Conservation (phyloP, 139 green algal species). For the Chlorella sp. region DNA sequence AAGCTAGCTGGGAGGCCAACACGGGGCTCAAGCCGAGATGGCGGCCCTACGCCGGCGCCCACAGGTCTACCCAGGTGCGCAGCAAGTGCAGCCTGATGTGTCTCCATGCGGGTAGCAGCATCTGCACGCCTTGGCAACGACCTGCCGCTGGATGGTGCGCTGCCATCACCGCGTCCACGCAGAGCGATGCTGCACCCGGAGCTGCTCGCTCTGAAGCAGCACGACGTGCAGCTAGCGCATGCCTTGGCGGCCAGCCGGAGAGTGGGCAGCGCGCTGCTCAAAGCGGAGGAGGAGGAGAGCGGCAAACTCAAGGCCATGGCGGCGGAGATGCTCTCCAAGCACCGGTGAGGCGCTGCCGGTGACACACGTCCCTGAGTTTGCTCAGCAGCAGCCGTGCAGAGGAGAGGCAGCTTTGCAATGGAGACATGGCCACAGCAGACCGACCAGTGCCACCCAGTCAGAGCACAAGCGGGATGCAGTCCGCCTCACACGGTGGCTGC, state of each 20-base stretch:
- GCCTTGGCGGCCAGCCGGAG: not conserved
- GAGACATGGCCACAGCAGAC: too few relatives aligned
- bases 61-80: too few relatives aligned
- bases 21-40: too few relatives aligned
- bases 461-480: too few relatives aligned
- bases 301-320: not conserved
- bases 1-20: conserved; percentile 4
- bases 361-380: not conserved
- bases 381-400: not conserved
- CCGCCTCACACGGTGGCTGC: too few relatives aligned
- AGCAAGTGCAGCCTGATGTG: not conserved
- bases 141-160: too few relatives aligned
- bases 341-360: not conserved
- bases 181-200: conserved; percentile 1
- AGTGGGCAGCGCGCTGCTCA: not conserved
- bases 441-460: too few relatives aligned
- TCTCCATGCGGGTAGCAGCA: too few relatives aligned
- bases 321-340: not conserved
- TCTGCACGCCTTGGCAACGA: too few relatives aligned
- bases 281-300: not conserved
- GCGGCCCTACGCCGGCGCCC: too few relatives aligned
- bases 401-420: not conserved
- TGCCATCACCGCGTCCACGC: too few relatives aligned
- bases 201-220: conserved; percentile 1
- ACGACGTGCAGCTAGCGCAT: not conserved